These are phyloP conservation scores for Epithele typhae DNA, from an alignment of 768 basidiomycete genomes.

Conservation along the genomic window DNA sequence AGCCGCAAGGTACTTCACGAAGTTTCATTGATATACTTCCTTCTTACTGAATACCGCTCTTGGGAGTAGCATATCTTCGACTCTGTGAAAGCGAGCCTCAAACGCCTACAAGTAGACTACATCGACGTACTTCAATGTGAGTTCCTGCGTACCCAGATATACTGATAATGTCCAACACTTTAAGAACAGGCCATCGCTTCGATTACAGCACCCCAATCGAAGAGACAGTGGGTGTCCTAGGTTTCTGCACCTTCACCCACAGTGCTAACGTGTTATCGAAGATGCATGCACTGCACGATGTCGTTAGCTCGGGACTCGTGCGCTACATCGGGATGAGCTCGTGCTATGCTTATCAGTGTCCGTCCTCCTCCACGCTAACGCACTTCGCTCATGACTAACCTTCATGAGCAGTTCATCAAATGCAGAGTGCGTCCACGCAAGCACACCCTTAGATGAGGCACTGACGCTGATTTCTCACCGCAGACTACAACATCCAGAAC, in stretches of 20 bases:
- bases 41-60: background rate
- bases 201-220: conserved; percentile 38
- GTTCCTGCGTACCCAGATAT: conserved; percentile 5
- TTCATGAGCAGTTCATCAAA: conserved; percentile 29
- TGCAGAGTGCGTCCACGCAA: conserved; percentile 26
- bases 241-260: background rate
- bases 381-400: background rate
- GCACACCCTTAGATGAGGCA: conserved; percentile 13
- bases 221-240: conserved; percentile 22
- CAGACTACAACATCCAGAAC: conserved; percentile 39
- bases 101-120: conserved; percentile 71
- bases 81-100: conserved; percentile 53
- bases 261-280: background rate
- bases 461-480: conserved; percentile 13
- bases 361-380: background rate
- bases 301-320: conserved; percentile 40
- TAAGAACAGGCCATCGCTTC: conserved; percentile 30
- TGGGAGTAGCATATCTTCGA: conserved; percentile 66
- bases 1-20: too few species aligned
- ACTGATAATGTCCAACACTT: too few species aligned
- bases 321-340: conserved; percentile 40
- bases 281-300: conserved; percentile 46
- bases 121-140: conserved; percentile 71
- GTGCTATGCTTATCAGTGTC: conserved; percentile 34
- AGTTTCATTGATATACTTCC: too few species aligned